Percentiles rank a stretch among this genome's conserved stretches.
Conservation (phyloP, 768 basidiomycete species). For the Atractiella rhizophila region DNA sequence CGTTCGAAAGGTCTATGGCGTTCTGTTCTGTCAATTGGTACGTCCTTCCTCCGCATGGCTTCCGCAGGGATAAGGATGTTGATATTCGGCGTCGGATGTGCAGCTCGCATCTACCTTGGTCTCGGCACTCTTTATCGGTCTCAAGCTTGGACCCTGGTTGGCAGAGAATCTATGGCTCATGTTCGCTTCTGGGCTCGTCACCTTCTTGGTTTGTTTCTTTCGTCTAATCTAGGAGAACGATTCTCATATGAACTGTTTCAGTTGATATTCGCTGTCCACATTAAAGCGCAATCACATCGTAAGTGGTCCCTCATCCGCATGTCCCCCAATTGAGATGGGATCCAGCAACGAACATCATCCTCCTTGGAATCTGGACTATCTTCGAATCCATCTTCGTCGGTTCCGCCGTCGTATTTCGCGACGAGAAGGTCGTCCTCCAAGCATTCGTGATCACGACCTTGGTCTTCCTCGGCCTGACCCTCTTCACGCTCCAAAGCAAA, state of each 20-base stretch:
- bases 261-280: not conserved
- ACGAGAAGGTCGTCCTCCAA: conserved; percentile 44
- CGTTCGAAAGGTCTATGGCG: conserved; percentile 58
- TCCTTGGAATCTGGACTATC: conserved; percentile 64
- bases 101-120: too few relatives aligned
- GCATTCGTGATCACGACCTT: conserved; percentile 77
- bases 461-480: conserved; percentile 72
- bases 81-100: too few relatives aligned
- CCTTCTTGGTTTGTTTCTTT: conserved; percentile 3
- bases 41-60: conserved; percentile 34
- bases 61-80: too few relatives aligned
- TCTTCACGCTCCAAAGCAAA: conserved; percentile 42
- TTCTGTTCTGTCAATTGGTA: conserved; percentile 32
- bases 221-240: conserved; percentile 52
- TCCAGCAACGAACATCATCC: conserved; percentile 44
- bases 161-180: too few relatives aligned
- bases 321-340: too few relatives aligned
- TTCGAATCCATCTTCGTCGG: conserved; percentile 80
- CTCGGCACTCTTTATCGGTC: conserved; percentile 44
- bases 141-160: conserved; percentile 54
- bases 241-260: conserved; percentile 39
- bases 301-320: too few relatives aligned
- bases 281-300: not conserved
- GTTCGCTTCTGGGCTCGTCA: conserved; percentile 46
- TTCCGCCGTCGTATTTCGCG: conserved; percentile 49